Base-by-base conservation (phyloP, 306 rosid species). In the Pachyrhizus erosus region DNA sequence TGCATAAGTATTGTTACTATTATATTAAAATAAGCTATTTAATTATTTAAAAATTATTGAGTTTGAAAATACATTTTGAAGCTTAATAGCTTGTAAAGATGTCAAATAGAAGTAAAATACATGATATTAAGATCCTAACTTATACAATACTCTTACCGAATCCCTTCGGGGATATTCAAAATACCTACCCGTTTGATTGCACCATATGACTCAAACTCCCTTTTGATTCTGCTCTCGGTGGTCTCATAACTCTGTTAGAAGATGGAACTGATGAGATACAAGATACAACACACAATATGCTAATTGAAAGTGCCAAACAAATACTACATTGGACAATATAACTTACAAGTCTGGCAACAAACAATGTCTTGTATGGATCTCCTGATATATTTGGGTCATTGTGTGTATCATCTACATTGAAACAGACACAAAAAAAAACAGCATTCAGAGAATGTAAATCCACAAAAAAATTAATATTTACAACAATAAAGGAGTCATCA, bases 101-200 rank as follows among this genome's bases (percentile, higher is more conserved):
- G 76, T 52, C 61, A 64, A 39, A 49, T 18, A 83, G 12, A 72
- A 60, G 75, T 39, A 40, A 46, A 73, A 49, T 29, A 67, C 21
- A 39, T 11, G 7, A 37, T 37, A 37, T 37, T 2, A 37, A 37
- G 40, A 81, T 31, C 75, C 80, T 39, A 80, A 70, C 68, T 84
- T 72, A 24, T 76, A 77, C 40, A 54, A 90, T 88, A 89, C 89
- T 87, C 99, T 96, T 96, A 93, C 99, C 98, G 85, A 93, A 90
- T 77, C 86, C 86, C 96, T 84, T 75, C 78, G 83, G 84, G 89
- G 90, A 86, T 85, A 86, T 87, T 91, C 91, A 87, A 86, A 82
- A 91, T 84, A 93, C 99, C 98, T 96, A 96, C 98, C 99, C 94
- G 90, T 89, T 96, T 96, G 94, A 96, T 89, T 84, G 98, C 93